Evolutionary conservation across 257 asterid genomes (phyloP).

Genomic region (Lycium barbarum): DNA sequence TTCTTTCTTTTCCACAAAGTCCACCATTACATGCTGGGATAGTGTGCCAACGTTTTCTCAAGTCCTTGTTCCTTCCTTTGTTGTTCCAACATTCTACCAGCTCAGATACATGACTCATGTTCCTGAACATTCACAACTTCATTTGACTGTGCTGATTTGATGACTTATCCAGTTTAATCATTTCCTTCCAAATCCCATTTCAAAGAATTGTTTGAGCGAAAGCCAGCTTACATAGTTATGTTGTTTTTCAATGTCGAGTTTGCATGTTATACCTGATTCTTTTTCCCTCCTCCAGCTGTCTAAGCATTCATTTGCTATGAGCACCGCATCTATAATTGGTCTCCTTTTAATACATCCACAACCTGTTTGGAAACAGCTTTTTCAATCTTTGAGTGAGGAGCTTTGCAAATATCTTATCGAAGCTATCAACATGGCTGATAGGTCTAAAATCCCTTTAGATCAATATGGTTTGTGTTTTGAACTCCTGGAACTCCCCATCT

Average conservation of each 20-base stretch:
- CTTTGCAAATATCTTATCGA: background rate
- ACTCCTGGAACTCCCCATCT: background rate
- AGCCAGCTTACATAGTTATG: background rate
- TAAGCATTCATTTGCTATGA: constrained; percentile 1
- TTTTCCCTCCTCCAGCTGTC: background rate
- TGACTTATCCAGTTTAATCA: background rate
- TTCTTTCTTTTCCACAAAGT: background rate
- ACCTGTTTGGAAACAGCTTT: background rate
- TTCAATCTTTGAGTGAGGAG: background rate
- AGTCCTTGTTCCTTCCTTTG: background rate
- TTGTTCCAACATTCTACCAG: background rate
- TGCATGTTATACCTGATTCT: background rate
- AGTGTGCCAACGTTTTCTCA: constrained; percentile 10
- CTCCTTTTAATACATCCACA: background rate
- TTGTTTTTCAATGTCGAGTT: background rate
- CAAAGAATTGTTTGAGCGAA: background rate
- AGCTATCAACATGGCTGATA: background rate
- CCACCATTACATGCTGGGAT: background rate
- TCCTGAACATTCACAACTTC: background rate
- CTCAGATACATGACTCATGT: background rate
- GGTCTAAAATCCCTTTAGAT: background rate
- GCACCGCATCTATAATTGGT: background rate
- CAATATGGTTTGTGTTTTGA: background rate
- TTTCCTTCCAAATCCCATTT: constrained; percentile 7
- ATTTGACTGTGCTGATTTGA: background rate